A percentile compares a stretch with the other conserved stretches of the same genome.
Evolutionary conservation across 441 rosid genomes (phyloP).

Genomic region (Corymbia calophylla): DNA sequence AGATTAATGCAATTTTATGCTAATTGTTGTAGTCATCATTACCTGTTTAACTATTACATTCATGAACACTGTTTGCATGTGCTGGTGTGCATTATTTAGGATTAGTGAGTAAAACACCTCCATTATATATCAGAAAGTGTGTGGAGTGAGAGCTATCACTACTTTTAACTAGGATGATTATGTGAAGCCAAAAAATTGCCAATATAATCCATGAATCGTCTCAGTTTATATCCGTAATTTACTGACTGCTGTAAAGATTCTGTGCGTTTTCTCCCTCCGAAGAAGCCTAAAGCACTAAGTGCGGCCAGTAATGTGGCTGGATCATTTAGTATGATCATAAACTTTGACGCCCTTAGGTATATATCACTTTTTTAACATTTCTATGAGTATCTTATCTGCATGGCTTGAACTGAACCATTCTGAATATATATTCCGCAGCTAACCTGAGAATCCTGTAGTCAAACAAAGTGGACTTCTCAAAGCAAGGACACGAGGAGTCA

Average conservation of each 20-base stretch:
- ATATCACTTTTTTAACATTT: not conserved
- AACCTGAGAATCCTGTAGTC: not conserved
- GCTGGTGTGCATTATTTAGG: not conserved
- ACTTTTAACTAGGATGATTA: not conserved
- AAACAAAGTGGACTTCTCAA: not conserved
- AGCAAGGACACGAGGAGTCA: not conserved
- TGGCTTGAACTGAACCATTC: not conserved
- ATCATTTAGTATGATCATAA: not conserved
- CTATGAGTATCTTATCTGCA: not conserved
- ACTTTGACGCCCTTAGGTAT: not conserved
- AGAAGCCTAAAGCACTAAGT: not conserved
- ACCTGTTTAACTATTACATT: not conserved
- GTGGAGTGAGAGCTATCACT: not conserved
- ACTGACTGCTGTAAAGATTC: not conserved
- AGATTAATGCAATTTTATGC: not conserved
- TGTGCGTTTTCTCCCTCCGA: not conserved
- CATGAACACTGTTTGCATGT: not conserved
- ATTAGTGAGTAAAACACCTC: not conserved
- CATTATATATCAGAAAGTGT: not conserved
- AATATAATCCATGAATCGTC: not conserved
- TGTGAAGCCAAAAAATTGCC: not conserved
- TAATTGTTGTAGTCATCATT: not conserved
- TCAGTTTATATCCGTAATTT: not conserved
- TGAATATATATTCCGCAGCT: not conserved
- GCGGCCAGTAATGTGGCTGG: not conserved